Evolutionary conservation across 2,329 filamentous ascomycete genomes (phyloP).

Genomic region (Stemphylium lycopersici): DNA sequence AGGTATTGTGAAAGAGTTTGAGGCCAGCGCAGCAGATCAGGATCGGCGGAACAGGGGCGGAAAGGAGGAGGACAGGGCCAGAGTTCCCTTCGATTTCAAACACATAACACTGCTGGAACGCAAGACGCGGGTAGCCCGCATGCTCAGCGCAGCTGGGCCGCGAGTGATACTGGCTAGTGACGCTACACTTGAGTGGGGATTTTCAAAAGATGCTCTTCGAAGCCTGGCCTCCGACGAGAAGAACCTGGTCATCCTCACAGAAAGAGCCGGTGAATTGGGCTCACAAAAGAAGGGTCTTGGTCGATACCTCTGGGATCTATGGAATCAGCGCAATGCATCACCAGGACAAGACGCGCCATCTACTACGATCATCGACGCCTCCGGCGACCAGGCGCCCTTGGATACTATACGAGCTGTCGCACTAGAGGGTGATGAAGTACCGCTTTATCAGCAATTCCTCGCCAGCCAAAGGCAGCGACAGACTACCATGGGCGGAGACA

Average conservation of each 20-base stretch:
- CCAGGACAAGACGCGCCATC: constrained; percentile 33
- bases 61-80: constrained; percentile 56
- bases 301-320: constrained; percentile 73
- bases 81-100: constrained; percentile 87
- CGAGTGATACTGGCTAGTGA: constrained; percentile 91
- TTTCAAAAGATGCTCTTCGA: constrained; percentile 80
- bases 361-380: constrained; percentile 69
- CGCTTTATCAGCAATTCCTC: constrained; percentile 88
- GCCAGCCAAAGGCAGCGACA: constrained; percentile 87
- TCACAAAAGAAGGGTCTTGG: constrained; percentile 59
- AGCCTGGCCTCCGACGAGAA: constrained; percentile 75
- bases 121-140: constrained; percentile 76
- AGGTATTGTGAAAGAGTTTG: constrained; percentile 88
- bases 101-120: constrained; percentile 84
- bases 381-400: constrained; percentile 53
- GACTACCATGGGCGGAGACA: constrained; percentile 73
- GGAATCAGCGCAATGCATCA: constrained; percentile 36
- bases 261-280: constrained; percentile 62
- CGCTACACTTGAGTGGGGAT: constrained; percentile 90
- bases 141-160: constrained; percentile 62
- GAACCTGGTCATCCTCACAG: constrained; percentile 87
- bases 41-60: constrained; percentile 44
- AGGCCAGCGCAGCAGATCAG: constrained; percentile 58
- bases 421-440: constrained; percentile 76
- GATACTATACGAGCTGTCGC: constrained; percentile 60